A percentile compares a stretch with the other conserved stretches of the same genome.
phyloP scores from a whole-genome alignment of 345 rosid genomes.

The Gossypium bickii region DNA sequence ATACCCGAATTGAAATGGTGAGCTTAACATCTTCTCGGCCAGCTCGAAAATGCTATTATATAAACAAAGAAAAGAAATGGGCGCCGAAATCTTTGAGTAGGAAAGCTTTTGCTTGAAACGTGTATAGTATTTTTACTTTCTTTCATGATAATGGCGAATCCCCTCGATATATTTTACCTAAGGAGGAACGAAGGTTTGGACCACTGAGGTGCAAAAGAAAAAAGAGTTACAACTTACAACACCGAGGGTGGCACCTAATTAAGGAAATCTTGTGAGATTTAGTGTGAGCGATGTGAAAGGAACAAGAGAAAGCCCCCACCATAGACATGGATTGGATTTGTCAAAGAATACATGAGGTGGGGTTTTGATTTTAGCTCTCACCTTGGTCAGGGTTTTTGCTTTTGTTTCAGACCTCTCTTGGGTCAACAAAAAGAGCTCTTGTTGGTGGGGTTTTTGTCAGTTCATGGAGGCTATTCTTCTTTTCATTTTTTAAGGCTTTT shows the following conservation, averaged over 20 bases:
- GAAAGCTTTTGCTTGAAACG: slow-evolving; percentile 12
- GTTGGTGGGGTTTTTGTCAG: slow-evolving; percentile 29
- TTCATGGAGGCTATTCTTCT: slow-evolving; percentile 23
- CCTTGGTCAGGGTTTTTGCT: not conserved
- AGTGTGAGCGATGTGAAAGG: slow-evolving; percentile 36
- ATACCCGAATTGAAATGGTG: slow-evolving; percentile 1
- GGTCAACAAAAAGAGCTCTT: slow-evolving; percentile 70
- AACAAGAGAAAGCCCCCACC: slow-evolving; percentile 40
- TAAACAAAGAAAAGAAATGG: slow-evolving; percentile 17
- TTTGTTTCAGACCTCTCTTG: slow-evolving; percentile 62
- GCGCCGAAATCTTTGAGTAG: slow-evolving; percentile 18
- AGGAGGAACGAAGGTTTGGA: slow-evolving; percentile 16
- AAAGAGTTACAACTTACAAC: slow-evolving; percentile 23
- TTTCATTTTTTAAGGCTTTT: slow-evolving; percentile 46
- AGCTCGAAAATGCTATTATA: slow-evolving; percentile 12
- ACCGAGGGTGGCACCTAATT: slow-evolving; percentile 58
- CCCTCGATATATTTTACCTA: not conserved
- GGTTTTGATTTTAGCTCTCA: slow-evolving; percentile 1
- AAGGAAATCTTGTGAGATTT: slow-evolving; percentile 53
- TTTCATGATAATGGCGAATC: not conserved
- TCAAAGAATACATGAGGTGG: slow-evolving; percentile 25
- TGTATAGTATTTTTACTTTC: not conserved
- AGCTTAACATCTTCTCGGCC: slow-evolving; percentile 17
- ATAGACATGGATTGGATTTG: slow-evolving; percentile 20
- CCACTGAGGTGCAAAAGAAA: slow-evolving; percentile 23